Evolutionary conservation across 192 early-diverging fungal genomes (phyloP).

Genomic region (Linnemannia zychae): DNA sequence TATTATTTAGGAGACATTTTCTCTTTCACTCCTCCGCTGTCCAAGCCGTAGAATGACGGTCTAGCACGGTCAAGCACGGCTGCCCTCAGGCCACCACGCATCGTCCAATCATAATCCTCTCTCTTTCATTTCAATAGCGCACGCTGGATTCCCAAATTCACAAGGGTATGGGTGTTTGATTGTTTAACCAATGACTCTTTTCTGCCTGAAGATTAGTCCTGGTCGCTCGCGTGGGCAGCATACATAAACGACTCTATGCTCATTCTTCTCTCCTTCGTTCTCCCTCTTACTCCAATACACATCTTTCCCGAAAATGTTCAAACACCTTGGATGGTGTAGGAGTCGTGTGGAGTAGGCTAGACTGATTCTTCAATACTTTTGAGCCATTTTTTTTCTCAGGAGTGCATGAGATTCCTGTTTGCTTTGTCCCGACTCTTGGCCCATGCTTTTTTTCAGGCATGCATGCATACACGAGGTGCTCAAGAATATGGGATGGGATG

Average conservation of each 20-base stretch:
- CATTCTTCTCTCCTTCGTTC: background rate
- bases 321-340: background rate
- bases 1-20: background rate
- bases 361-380: background rate
- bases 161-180: background rate
- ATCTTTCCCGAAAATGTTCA: background rate
- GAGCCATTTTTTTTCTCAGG: constrained; percentile 4
- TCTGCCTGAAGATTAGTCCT: background rate
- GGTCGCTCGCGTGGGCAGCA: background rate
- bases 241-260: background rate
- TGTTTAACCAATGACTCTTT: background rate
- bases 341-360: background rate
- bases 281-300: background rate
- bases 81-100: constrained; percentile 35
- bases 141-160: background rate
- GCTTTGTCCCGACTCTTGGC: background rate
- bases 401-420: constrained; percentile 2
- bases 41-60: no score
- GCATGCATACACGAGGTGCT: background rate
- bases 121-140: constrained; percentile 8
- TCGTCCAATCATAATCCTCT: constrained; percentile 11
- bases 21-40: background rate
- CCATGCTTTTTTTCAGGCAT: background rate
- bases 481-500: background rate
- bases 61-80: no score